Evolutionary conservation across 148 eudicot genomes (phyloP).

Genomic region (Rhododendron henanense): DNA sequence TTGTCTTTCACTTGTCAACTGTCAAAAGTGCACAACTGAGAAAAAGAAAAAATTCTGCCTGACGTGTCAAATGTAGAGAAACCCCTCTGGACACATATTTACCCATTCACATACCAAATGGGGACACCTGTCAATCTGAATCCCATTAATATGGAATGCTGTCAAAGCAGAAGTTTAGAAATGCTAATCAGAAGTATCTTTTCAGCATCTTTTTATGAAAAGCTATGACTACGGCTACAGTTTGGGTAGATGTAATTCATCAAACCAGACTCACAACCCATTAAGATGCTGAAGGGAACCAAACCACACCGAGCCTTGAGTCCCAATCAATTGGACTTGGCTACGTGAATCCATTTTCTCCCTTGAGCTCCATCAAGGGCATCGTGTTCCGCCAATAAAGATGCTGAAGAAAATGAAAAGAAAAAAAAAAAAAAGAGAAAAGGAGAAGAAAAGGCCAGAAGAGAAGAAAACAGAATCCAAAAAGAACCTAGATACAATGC

Average conservation of each 20-base stretch:
- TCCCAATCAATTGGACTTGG: neutral
- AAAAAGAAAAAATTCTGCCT: neutral
- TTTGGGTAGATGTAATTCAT: neutral
- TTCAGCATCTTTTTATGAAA: neutral
- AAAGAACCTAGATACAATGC: neutral
- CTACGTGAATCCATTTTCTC: neutral
- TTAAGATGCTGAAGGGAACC: neutral
- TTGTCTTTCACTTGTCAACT: neutral
- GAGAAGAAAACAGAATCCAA: neutral
- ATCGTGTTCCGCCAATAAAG: neutral
- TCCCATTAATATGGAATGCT: neutral
- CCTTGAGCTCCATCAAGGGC: neutral
- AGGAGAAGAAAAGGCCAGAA: neutral
- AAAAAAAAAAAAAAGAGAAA: neutral
- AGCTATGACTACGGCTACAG: neutral
- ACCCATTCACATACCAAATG: neutral
- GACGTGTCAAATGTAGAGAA: neutral
- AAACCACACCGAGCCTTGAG: neutral
- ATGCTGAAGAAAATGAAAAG: neutral
- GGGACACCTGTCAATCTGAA: neutral
- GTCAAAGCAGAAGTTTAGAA: neutral
- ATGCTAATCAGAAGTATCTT: neutral
- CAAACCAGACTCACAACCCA: neutral
- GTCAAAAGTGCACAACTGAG: neutral
- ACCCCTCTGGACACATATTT: neutral